Base-by-base conservation (phyloP, 108 stramenopile genomes). In the Skeletonema costatum region DNA sequence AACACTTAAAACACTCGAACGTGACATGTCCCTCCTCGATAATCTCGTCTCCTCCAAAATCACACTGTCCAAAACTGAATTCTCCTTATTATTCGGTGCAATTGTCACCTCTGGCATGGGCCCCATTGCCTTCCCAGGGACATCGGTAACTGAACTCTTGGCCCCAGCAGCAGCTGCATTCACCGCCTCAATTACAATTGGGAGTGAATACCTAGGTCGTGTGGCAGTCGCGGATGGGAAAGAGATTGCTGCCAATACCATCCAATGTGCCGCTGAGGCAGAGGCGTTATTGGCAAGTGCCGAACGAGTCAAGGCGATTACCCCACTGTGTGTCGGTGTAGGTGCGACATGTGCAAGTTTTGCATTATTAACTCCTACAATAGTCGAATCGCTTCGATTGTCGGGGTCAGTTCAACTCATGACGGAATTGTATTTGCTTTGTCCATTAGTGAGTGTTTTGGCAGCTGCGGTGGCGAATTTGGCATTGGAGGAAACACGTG, bases 201-300 rank as follows among this genome's bases (percentile, higher is more conserved):
- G 90, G 10, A 90, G 94, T 9, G 96, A 97, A 84, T 97, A 94
- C 71, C 81, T 91, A 36, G 96, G 96, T 31, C 74, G 87, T 25
- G 94, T 95, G 4, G 94, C 96, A 7, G 94, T 95, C 9, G 93
- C 96, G 0, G 92, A 94, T 56, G 93, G 93, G 11, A 97, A 97
- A 87, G 96, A 97, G 63, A 74, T 93, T 33, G 95, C 95, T 10
- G 95, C 96, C 8, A 83, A 86, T n/a, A 82, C 91, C 0, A 85
- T 97, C 32, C 90, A 90, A 77, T 92, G 94, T 79, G 96, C 96
- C 4, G 91, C 93, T 4, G 96, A 97, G 73, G 94, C 93, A 3
- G 96, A 97, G 79, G 90, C 86, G 17, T 69, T 94, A 9, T 76
- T 97, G 17, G 91, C 94, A n/a, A 56, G n/a, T 56, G 53, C 53